phyloP scores from a whole-genome alignment of 768 basidiomycete genomes.

The Xerocomellus chrysenteron region DNA sequence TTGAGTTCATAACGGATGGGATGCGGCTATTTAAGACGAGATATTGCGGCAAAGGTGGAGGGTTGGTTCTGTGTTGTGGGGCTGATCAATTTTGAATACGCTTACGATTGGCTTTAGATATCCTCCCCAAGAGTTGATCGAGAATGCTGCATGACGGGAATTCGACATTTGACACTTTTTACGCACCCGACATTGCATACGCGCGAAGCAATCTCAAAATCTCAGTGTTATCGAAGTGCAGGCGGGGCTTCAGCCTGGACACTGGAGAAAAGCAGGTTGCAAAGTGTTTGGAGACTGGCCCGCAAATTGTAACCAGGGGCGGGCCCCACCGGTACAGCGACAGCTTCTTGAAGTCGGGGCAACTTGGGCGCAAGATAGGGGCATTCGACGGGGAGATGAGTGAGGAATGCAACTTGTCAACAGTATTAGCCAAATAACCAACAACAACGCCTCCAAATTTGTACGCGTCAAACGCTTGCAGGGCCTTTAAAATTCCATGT shows the following conservation, averaged over 20 bases:
- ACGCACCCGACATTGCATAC: neutral
- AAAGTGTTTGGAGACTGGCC: too few species aligned
- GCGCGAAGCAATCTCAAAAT: too few species aligned
- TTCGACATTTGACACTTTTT: too few species aligned
- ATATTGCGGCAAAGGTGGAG: neutral
- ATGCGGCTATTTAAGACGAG: slow-evolving; percentile 3
- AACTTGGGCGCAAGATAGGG: too few species aligned
- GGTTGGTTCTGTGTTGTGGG: neutral
- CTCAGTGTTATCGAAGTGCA: too few species aligned
- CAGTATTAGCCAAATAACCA: neutral
- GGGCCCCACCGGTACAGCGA: too few species aligned
- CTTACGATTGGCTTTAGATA: neutral
- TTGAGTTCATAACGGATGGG: neutral
- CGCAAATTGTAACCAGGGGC: too few species aligned
- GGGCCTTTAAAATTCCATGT: slow-evolving; percentile 8
- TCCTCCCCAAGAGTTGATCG: neutral
- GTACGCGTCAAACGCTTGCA: slow-evolving; percentile 9
- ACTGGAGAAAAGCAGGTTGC: too few species aligned
- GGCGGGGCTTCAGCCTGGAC: too few species aligned
- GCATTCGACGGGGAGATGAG: too few species aligned
- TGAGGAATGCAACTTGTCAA: too few species aligned
- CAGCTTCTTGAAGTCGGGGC: too few species aligned
- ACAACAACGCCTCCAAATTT: slow-evolving; percentile 26
- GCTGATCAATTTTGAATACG: neutral
- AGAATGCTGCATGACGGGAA: neutral